phyloP scores from a whole-genome alignment of 2,329 filamentous ascomycete genomes.

The Ophiostoma sp. region DNA sequence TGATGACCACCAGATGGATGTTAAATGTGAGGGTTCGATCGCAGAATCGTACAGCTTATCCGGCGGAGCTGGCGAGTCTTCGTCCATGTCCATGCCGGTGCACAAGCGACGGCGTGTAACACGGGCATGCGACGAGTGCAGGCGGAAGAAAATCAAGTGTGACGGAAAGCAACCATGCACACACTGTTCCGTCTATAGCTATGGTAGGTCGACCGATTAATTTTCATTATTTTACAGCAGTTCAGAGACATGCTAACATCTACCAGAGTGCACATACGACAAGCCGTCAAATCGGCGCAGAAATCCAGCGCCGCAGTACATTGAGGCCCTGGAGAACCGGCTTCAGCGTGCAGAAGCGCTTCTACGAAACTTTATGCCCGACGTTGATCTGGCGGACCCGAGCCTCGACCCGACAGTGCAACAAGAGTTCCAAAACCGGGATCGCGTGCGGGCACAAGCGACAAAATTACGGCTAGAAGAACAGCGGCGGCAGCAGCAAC shows the following conservation, averaged over 20 bases:
- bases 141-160: conserved; percentile 82
- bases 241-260: background rate
- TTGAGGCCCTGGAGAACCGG: conserved; percentile 79
- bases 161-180: conserved; percentile 85
- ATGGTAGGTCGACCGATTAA: conserved; percentile 49
- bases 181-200: conserved; percentile 96
- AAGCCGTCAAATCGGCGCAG: conserved; percentile 87
- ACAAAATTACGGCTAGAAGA: conserved; percentile 39
- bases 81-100: conserved; percentile 45
- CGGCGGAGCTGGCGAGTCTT: conserved; percentile 34
- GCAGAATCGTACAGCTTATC: conserved; percentile 15
- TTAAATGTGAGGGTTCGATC: conserved; percentile 23
- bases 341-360: conserved; percentile 78
- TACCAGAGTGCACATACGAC: conserved; percentile 83
- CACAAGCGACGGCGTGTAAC: conserved; percentile 76
- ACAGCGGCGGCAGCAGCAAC: conserved; percentile 37
- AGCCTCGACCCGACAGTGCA: conserved; percentile 72
- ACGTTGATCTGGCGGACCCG: conserved; percentile 79
- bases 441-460: conserved; percentile 46
- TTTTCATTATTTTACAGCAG: background rate
- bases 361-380: conserved; percentile 72
- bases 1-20: conserved; percentile 19
- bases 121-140: conserved; percentile 75
- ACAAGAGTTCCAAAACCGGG: conserved; percentile 58
- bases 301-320: conserved; percentile 87